These are phyloP conservation scores for Cystobasidium onofrii DNA, from an alignment of 768 basidiomycete species.

Conservation along the genomic window DNA sequence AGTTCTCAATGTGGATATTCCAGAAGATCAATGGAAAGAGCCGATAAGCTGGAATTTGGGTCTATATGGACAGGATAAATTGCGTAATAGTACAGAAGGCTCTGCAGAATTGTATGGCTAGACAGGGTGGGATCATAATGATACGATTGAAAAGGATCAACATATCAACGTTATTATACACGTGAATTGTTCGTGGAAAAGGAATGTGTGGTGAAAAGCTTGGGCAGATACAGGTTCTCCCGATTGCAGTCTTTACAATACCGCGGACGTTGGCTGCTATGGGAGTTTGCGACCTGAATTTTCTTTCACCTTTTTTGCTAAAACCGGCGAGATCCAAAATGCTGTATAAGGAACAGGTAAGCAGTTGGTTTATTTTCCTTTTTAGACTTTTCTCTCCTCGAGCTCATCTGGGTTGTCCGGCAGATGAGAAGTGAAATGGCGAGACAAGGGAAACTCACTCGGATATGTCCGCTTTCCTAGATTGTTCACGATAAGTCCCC, in stretches of 20 bases:
- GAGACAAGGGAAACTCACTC: not conserved
- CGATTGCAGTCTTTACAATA: no score
- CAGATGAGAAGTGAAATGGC: not conserved
- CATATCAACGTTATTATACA: no score
- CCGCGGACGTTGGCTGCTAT: not conserved
- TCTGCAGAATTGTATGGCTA: constrained; percentile 13
- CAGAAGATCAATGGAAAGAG: constrained; percentile 15
- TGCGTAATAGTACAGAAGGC: not conserved
- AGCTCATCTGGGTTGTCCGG: no score
- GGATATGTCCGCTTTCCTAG: constrained; percentile 3
- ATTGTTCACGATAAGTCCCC: constrained; percentile 4
- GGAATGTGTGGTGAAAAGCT: no score
- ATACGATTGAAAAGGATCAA: no score
- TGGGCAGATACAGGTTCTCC: no score
- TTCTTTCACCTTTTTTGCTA: not conserved
- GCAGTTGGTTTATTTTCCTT: no score
- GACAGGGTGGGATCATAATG: no score
- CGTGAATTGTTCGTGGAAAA: no score
- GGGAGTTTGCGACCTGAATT: not conserved
- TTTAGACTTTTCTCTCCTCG: no score
- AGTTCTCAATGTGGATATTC: not conserved
- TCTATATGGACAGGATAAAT: constrained; percentile 12
- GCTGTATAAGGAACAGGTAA: not conserved
- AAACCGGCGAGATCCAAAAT: not conserved
- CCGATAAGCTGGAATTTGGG: constrained; percentile 29